A percentile compares a stretch with the other conserved stretches of the same genome.
Conservation (phyloP, 2,329 filamentous ascomycete species). For the Cephalotrichum gorgonifer region DNA sequence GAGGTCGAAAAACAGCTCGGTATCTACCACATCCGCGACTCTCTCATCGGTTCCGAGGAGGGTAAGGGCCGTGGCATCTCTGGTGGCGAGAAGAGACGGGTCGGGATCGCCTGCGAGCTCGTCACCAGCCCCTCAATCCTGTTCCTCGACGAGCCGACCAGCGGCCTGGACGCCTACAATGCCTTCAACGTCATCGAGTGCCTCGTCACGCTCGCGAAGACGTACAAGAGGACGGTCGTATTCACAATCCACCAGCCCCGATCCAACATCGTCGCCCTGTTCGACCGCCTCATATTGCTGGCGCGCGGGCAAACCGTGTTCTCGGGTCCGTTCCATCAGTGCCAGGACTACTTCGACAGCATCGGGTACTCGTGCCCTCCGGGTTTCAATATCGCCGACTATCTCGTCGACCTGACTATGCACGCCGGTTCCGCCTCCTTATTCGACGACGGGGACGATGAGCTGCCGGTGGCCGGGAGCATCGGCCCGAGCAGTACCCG, state of each 20-base stretch:
- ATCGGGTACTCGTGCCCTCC: constrained; percentile 89
- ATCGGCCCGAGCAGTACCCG: constrained; percentile 78
- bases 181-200: constrained; percentile 98
- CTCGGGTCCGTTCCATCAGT: constrained; percentile 79
- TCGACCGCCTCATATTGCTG: constrained; percentile 85
- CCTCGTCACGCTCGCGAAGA: constrained; percentile 87
- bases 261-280: constrained; percentile 95
- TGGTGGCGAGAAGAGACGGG: constrained; percentile 89
- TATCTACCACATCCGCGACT: constrained; percentile 88
- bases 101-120: constrained; percentile 93
- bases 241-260: constrained; percentile 98
- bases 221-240: constrained; percentile 91
- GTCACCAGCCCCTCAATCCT: constrained; percentile 96
- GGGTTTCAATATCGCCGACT: constrained; percentile 98
- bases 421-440: constrained; percentile 59
- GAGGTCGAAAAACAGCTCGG: constrained; percentile 95
- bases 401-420: constrained; percentile 95
- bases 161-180: constrained; percentile 90
- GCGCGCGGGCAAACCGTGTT: constrained; percentile 87
- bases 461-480: constrained; percentile 46
- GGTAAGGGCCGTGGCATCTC: constrained; percentile 91
- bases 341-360: constrained; percentile 84
- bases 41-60: constrained; percentile 92
- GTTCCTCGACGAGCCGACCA: constrained; percentile 94
- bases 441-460: constrained; percentile 42